Base-by-base conservation (phyloP, 2,329 filamentous ascomycete genomes). In the Fusarium sp. region DNA sequence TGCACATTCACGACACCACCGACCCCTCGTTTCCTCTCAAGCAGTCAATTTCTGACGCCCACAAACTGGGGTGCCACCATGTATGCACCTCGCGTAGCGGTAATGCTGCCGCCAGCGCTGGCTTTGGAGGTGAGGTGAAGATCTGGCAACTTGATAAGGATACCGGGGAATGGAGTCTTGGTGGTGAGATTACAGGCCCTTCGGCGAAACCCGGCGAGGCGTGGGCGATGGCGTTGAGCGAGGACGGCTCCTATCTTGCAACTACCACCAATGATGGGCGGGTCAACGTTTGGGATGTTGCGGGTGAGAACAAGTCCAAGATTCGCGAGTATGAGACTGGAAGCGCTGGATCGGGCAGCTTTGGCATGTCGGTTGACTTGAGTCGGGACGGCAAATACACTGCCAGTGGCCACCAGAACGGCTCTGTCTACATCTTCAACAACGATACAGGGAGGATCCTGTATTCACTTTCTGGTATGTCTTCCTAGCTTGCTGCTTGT, bases 31-130 rank as follows among this genome's bases (percentile, higher is more conserved):
- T 94, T 70, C 90, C 94, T 3, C 87, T 97, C 68, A 86, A 88
- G 12, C 96, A 99, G 79, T 93, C 91, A 23, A 88, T 99, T 65
- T 84, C 90, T 55, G 88, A 89, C 71, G 95, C 92, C 31, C 96
- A 99, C 83, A 91, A 91, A 71, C 88, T 97, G 36, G 96, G 96
- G 72, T 96, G 94, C 77, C 96, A 99, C 82, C 96, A 99, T 81
- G 84, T 98, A 52, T 91, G 90, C 67, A 91, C 92, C 13, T 87
- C 78, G 83, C 90, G 80, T 41, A 87, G 92, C 72, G 94, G 94
- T 44, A 89, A 86, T 56, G 86, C 90, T 57, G 93, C 93, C 15
- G 94, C 93, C 5, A 97, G 91, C 64, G 93, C 91, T 13, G 97
- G 96, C 0, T 99, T 99, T 76, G 94, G 90, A 16, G 95, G 97